These are phyloP conservation scores for Panus rudis DNA, from an alignment of 768 basidiomycete genomes.

Conservation along the genomic window DNA sequence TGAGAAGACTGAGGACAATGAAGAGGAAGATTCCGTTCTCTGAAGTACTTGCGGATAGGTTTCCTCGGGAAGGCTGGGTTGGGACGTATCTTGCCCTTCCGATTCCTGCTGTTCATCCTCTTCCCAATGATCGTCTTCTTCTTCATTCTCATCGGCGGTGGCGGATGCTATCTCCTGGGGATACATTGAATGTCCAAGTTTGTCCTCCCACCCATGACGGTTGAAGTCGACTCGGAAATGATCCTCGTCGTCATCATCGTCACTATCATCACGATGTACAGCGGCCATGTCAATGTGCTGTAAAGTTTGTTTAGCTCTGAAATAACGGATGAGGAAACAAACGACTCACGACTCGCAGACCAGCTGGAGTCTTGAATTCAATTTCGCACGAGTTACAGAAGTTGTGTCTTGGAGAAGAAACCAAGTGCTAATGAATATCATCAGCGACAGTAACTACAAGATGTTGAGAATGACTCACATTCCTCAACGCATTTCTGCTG, in stretches of 20 bases:
- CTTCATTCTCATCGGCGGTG: conserved; percentile 3
- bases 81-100: conserved; percentile 3
- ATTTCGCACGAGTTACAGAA: conserved; percentile 26
- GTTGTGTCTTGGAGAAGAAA: conserved; percentile 23
- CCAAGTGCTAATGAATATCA: conserved; percentile 20
- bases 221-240: conserved; percentile 15
- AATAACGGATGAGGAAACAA: neutral
- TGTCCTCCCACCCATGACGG: conserved; percentile 27
- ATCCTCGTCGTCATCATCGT: conserved; percentile 14
- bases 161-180: conserved; percentile 13
- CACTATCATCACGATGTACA: conserved; percentile 22
- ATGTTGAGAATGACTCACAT: conserved; percentile 13
- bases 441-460: neutral
- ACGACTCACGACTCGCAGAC: conserved; percentile 21
- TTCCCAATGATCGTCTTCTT: conserved; percentile 10
- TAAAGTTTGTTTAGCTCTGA: neutral
- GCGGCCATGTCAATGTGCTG: conserved; percentile 25
- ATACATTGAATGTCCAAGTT: conserved; percentile 16
- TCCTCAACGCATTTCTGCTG: conserved; percentile 26
- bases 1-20: neutral
- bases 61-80: neutral
- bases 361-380: conserved; percentile 22
- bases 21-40: neutral
- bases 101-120: conserved; percentile 12
- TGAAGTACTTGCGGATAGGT: neutral